A percentile compares a stretch with the other conserved stretches of the same genome.
Conservation (phyloP, 805 yeast species). For the Candida saitoana region DNA sequence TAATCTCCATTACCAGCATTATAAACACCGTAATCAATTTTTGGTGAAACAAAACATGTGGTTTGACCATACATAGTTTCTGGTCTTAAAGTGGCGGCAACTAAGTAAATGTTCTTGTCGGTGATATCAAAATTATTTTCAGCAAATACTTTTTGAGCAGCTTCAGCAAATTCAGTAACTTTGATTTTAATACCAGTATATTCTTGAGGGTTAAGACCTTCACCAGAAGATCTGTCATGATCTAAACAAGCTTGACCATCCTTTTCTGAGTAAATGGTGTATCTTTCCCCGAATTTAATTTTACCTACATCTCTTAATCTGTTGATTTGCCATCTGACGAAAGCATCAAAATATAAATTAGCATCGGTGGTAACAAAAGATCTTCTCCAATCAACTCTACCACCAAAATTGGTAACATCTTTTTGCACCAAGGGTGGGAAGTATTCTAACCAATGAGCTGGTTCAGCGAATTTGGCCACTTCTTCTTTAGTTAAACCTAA, state of each 20-base stretch:
- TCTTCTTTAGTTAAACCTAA: conserved; percentile 83
- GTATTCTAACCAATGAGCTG: conserved; percentile 82
- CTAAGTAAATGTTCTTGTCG: conserved; percentile 68
- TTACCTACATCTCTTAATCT: conserved; percentile 78
- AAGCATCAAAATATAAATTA: conserved; percentile 92
- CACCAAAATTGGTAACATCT: conserved; percentile 80
- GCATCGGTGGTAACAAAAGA: conserved; percentile 92
- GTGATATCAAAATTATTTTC: conserved; percentile 43
- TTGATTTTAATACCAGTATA: conserved; percentile 89
- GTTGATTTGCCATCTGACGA: conserved; percentile 95
- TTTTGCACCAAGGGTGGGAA: conserved; percentile 87
- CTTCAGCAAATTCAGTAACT: conserved; percentile 54
- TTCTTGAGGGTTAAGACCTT: conserved; percentile 95
- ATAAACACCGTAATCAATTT: conserved; percentile 85
- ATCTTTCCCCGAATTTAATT: conserved; percentile 96
- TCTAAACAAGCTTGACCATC: conserved; percentile 99
- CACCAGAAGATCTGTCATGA: conserved; percentile 96
- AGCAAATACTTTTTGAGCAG: conserved; percentile 49
- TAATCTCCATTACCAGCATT: conserved; percentile 74
- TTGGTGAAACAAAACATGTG: conserved; percentile 95
- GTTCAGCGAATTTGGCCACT: conserved; percentile 83
- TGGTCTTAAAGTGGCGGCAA: conserved; percentile 97
- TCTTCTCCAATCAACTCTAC: conserved; percentile 98
- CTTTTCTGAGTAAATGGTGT: conserved; percentile 93
- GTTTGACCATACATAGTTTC: conserved; percentile 99